These are phyloP conservation scores for Diaporthe nobilis DNA, from an alignment of 2,329 filamentous ascomycete genomes.

Conservation along the genomic window DNA sequence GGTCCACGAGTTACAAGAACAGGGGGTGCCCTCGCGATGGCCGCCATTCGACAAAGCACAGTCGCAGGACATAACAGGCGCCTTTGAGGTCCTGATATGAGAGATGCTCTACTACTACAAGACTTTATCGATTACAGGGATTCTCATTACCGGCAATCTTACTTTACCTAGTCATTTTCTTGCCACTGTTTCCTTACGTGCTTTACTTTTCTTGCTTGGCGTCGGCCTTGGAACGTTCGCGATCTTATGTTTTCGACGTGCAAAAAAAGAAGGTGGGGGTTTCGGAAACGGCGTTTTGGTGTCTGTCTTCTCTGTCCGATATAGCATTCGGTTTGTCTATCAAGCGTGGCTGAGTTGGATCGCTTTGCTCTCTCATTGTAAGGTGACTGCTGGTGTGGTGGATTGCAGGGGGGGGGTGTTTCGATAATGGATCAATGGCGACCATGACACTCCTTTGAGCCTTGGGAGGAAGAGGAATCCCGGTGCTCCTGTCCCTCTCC, in stretches of 20 bases:
- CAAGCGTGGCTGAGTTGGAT: conserved; percentile 35
- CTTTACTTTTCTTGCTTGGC: conserved; percentile 25
- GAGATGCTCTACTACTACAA: neutral
- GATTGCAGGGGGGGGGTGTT: conserved; percentile 1
- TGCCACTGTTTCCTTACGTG: conserved; percentile 4
- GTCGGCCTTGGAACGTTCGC: conserved; percentile 22
- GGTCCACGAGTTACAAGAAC: neutral
- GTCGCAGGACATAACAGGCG: neutral
- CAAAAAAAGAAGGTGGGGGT: conserved; percentile 29
- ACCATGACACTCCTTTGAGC: conserved; percentile 34
- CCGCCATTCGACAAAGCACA: neutral
- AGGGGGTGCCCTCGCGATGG: neutral
- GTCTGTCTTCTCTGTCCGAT: conserved; percentile 20
- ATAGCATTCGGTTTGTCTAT: conserved; percentile 33
- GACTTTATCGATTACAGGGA: conserved; percentile 12
- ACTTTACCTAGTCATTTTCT: conserved; percentile 1
- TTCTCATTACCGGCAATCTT: conserved; percentile 4
- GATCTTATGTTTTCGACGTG: conserved; percentile 27
- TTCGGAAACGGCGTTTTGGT: conserved; percentile 36
- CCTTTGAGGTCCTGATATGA: neutral
- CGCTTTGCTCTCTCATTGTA: conserved; percentile 31
- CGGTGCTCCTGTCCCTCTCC: conserved; percentile 16
- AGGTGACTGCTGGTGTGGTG: conserved; percentile 26
- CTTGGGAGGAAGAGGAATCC: neutral
- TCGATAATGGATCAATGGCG: conserved; percentile 28